Conservation (phyloP, 1,284 basidiomycete species). For the Dichomitus squalens region DNA sequence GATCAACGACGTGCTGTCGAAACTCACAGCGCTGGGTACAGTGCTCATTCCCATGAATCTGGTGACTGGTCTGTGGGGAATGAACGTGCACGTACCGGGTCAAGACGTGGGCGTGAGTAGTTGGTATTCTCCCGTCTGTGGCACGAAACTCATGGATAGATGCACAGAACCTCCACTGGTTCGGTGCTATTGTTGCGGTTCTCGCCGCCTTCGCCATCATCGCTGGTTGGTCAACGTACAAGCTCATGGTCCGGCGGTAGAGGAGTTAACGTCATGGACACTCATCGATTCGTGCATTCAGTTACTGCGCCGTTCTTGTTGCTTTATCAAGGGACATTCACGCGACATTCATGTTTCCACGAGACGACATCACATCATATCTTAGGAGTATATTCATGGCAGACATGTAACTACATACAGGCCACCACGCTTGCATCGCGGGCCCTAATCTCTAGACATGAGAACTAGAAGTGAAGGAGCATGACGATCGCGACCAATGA, state of each 20-base stretch:
- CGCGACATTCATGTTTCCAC: neutral
- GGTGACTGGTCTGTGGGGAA: constrained; percentile 89
- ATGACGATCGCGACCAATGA: neutral
- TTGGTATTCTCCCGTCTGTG: constrained; percentile 22
- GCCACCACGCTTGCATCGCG: neutral
- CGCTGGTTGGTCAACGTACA: constrained; percentile 84
- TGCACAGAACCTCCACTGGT: constrained; percentile 74
- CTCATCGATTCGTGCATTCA: neutral
- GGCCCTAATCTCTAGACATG: neutral
- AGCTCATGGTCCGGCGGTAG: constrained; percentile 59
- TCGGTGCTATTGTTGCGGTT: constrained; percentile 79
- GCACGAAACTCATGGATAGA: neutral
- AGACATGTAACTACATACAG: neutral
- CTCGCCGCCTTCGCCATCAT: constrained; percentile 79
- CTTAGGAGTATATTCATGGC: neutral
- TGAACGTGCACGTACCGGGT: constrained; percentile 93
- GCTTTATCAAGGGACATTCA: neutral
- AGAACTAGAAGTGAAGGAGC: neutral
- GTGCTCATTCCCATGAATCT: constrained; percentile 97
- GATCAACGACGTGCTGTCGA: constrained; percentile 99
- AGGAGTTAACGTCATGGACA: neutral
- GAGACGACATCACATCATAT: neutral
- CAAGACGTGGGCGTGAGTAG: constrained; percentile 55
- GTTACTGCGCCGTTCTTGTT: neutral
- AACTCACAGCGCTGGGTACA: constrained; percentile 97